A percentile compares a stretch with the other conserved stretches of the same genome.
These are phyloP conservation scores for Paramecium octaurelia DNA, from an alignment of 73 alveolate species.

Conservation along the genomic window DNA sequence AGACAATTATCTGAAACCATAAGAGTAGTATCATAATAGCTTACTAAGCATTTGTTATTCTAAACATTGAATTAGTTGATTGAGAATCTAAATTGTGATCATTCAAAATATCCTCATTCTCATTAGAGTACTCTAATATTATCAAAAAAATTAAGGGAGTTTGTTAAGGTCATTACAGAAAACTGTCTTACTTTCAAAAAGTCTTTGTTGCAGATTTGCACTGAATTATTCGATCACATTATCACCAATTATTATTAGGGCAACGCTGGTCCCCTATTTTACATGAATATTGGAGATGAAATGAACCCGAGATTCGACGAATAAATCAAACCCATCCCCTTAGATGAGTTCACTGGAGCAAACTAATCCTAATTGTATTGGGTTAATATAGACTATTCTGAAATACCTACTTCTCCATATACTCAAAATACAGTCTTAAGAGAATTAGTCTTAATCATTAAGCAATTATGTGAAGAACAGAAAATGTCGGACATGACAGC, in stretches of 20 bases:
- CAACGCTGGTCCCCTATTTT: neutral
- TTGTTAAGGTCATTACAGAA: neutral
- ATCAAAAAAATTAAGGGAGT: neutral
- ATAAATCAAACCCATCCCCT: neutral
- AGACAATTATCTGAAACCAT: constrained; percentile 26
- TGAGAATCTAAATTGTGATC: neutral
- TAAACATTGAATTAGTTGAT: neutral
- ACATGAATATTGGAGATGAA: neutral
- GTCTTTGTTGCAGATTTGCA: neutral
- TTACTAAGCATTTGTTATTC: neutral
- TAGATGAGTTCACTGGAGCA: neutral
- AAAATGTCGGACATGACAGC: neutral
- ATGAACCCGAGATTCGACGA: neutral
- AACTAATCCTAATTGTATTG: neutral
- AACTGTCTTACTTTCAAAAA: neutral
- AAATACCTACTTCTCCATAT: neutral
- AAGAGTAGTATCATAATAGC: neutral
- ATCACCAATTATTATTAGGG: neutral
- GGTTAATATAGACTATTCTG: neutral
- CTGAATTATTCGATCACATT: neutral
- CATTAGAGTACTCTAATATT: neutral
- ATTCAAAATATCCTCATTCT: neutral
- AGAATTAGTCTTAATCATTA: neutral
- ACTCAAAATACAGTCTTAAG: neutral
- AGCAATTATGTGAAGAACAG: neutral